Evolutionary conservation across 176 grass and related monocot genomes (phyloP).

Genomic region (Ensete ventricosum): DNA sequence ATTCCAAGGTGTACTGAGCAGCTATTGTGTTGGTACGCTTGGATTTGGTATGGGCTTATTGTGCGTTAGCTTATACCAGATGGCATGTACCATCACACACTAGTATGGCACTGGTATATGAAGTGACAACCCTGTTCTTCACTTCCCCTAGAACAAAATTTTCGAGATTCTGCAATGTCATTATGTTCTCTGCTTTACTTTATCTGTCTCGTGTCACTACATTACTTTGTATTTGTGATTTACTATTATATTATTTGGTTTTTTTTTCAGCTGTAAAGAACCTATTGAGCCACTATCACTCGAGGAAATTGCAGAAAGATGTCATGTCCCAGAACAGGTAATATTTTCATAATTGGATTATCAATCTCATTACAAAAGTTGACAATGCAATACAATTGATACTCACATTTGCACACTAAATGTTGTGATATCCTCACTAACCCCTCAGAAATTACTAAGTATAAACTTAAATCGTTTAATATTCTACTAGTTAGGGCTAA

Average conservation of each 20-base stretch:
- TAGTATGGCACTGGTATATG: not conserved
- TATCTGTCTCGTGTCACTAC: not conserved
- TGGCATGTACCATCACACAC: not conserved
- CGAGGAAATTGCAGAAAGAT: slow-evolving; percentile 82
- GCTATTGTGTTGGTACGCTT: too few relatives aligned
- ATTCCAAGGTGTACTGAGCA: too few relatives aligned
- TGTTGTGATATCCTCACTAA: too few relatives aligned
- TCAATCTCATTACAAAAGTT: not conserved
- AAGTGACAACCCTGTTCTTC: not conserved
- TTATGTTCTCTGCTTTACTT: too few relatives aligned
- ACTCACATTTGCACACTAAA: too few relatives aligned
- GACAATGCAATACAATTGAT: not conserved
- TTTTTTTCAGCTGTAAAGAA: slow-evolving; percentile 73
- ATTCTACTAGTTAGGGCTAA: too few relatives aligned
- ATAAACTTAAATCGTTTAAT: too few relatives aligned
- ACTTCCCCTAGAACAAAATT: not conserved
- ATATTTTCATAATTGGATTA: slow-evolving; percentile 6
- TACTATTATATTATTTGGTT: slow-evolving; percentile 6
- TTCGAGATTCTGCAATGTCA: not conserved
- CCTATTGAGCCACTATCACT: slow-evolving; percentile 72
- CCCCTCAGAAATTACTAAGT: too few relatives aligned
- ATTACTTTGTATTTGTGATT: not conserved
- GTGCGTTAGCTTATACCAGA: too few relatives aligned
- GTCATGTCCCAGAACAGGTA: slow-evolving; percentile 76
- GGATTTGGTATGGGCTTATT: too few relatives aligned